phyloP scores from a whole-genome alignment of 495 filamentous ascomycete genomes.

The Acidiella bohemica region DNA sequence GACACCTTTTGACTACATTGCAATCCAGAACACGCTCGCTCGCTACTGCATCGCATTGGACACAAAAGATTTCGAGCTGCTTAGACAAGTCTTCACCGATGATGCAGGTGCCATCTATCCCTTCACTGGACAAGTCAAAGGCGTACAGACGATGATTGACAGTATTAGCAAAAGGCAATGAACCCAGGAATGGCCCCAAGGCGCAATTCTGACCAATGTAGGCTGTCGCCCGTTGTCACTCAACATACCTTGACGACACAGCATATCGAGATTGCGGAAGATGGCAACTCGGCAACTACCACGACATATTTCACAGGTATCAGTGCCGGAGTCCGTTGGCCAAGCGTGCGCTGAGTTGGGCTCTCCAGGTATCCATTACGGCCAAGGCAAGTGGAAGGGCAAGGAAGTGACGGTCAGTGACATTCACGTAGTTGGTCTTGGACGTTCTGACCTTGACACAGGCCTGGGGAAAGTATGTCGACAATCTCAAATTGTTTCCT shows the following conservation, averaged over 20 bases:
- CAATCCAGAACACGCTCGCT: conserved; percentile 23
- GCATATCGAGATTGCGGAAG: conserved; percentile 14
- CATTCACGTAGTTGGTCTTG: no score
- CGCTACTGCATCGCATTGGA: conserved; percentile 26
- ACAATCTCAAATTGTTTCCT: no score
- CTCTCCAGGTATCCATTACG: conserved; percentile 24
- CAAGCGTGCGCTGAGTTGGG: no score
- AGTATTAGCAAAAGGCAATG: conserved; percentile 21
- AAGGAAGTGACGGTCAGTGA: conserved; percentile 9
- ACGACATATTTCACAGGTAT: conserved; percentile 25
- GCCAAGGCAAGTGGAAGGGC: conserved; percentile 22
- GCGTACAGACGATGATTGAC: conserved; percentile 15
- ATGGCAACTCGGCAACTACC: conserved; percentile 16
- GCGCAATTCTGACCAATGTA: no score
- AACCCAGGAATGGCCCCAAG: no score
- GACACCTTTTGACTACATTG: conserved; percentile 22
- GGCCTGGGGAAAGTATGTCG: no score
- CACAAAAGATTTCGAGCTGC: conserved; percentile 21
- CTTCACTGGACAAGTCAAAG: conserved; percentile 19
- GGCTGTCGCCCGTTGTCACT: conserved; percentile 19
- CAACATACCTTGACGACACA: conserved; percentile 26
- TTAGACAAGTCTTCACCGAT: conserved; percentile 23
- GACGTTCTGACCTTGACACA: no score
- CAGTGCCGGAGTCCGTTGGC: no score
- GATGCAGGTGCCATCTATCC: conserved; percentile 23